These are phyloP conservation scores for Dendrobium nobile DNA, from an alignment of 106 monocot genomes.

Conservation along the genomic window DNA sequence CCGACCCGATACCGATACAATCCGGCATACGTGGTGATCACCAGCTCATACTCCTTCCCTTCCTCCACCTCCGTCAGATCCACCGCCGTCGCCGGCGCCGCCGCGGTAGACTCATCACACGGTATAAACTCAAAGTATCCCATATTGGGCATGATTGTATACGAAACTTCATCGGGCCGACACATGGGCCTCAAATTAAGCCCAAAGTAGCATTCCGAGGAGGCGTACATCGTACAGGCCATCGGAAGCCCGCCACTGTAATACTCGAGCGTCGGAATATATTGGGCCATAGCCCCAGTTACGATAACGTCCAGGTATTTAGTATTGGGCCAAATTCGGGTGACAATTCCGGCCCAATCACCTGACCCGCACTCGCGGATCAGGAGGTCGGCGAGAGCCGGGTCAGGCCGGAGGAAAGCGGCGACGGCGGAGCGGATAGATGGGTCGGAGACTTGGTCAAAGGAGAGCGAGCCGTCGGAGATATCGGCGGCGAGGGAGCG, in stretches of 20 bases:
- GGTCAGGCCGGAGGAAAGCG: slow-evolving; percentile 28
- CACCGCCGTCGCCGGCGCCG: slow-evolving; percentile 8
- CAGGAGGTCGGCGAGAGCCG: not conserved
- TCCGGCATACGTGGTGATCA: slow-evolving; percentile 74
- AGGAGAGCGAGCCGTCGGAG: slow-evolving; percentile 24
- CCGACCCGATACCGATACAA: slow-evolving; percentile 40
- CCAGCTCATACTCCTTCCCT: slow-evolving; percentile 71
- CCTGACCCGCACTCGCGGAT: not conserved
- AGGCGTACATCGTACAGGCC: slow-evolving; percentile 94
- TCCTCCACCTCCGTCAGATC: slow-evolving; percentile 55
- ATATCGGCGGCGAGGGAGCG: slow-evolving; percentile 36
- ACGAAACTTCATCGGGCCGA: slow-evolving; percentile 33
- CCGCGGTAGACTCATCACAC: not conserved
- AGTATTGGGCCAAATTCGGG: slow-evolving; percentile 6
- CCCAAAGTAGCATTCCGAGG: slow-evolving; percentile 91
- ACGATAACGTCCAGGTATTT: slow-evolving; percentile 9
- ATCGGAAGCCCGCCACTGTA: slow-evolving; percentile 77
- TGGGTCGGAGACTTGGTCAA: slow-evolving; percentile 25
- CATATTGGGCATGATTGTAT: slow-evolving; percentile 34
- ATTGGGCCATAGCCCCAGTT: slow-evolving; percentile 10
- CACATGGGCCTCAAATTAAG: slow-evolving; percentile 75
- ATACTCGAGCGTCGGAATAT: slow-evolving; percentile 46
- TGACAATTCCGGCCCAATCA: slow-evolving; percentile 1
- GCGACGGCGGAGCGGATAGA: slow-evolving; percentile 30
- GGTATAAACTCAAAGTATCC: slow-evolving; percentile 60